phyloP scores from a whole-genome alignment of 352 stramenopile genomes.

The Thraustochytrium sp. region DNA sequence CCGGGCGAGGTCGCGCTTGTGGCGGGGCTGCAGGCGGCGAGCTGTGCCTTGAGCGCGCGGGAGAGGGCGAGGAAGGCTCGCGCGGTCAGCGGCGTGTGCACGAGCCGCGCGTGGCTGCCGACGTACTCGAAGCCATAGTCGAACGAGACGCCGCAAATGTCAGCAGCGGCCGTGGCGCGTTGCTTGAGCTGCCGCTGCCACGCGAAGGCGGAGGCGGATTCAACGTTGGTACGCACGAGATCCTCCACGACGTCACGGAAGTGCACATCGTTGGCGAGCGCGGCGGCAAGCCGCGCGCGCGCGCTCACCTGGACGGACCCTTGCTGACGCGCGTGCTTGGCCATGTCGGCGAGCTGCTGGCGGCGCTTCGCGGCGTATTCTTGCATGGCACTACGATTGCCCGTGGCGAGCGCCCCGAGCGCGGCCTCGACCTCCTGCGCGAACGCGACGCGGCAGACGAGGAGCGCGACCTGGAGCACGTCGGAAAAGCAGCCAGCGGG shows the following conservation, averaged over 20 bases:
- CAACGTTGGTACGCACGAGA: constrained; percentile 80
- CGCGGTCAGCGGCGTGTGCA: constrained; percentile 91
- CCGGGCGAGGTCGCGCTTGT: too few species aligned
- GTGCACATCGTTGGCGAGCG: constrained; percentile 92
- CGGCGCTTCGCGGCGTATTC: constrained; percentile 86
- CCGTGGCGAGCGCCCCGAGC: constrained; percentile 66
- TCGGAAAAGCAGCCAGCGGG: constrained; percentile 84
- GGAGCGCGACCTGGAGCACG: constrained; percentile 87
- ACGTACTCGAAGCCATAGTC: constrained; percentile 95
- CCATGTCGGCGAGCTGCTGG: constrained; percentile 85
- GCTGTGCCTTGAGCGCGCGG: constrained; percentile 85
- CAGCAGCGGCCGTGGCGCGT: constrained; percentile 61
- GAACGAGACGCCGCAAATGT: constrained; percentile 85
- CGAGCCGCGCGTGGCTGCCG: constrained; percentile 82
- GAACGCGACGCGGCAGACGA: constrained; percentile 84
- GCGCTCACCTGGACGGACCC: constrained; percentile 84
- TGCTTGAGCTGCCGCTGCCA: constrained; percentile 94
- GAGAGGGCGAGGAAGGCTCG: constrained; percentile 92
- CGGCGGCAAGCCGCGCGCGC: constrained; percentile 85
- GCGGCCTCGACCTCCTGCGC: constrained; percentile 79
- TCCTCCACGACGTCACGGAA: constrained; percentile 88
- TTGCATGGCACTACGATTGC: constrained; percentile 70
- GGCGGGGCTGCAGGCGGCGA: too few species aligned
- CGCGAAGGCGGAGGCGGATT: constrained; percentile 74
- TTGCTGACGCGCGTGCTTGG: constrained; percentile 74